A percentile compares a stretch with the other conserved stretches of the same genome.
Evolutionary conservation across 1,284 basidiomycete genomes (phyloP).

Genomic region (Tilletia setariae): DNA sequence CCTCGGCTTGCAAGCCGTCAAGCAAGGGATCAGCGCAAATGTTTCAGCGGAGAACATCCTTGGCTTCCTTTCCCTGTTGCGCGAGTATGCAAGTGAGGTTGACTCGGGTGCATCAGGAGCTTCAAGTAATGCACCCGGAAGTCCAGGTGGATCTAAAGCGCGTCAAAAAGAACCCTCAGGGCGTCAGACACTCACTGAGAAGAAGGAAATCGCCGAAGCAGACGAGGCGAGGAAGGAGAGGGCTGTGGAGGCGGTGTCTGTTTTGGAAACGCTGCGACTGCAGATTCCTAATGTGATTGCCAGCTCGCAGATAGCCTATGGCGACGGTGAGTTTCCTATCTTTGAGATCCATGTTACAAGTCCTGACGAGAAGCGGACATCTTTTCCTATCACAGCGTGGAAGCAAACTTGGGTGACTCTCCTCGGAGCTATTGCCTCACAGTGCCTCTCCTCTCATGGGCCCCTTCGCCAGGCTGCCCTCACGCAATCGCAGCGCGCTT

Average conservation of each 20-base stretch:
- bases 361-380: no score
- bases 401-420: constrained; percentile 75
- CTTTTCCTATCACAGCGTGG: constrained; percentile 60
- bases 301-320: constrained; percentile 14
- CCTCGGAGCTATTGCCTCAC: constrained; percentile 72
- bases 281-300: constrained; percentile 40
- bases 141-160: background rate
- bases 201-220: constrained; percentile 49
- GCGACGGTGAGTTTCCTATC: background rate
- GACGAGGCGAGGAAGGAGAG: constrained; percentile 60
- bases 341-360: background rate
- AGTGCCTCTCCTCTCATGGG: constrained; percentile 78
- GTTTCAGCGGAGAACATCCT: constrained; percentile 75
- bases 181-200: constrained; percentile 45
- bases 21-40: background rate
- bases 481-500: constrained; percentile 76
- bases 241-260: constrained; percentile 76
- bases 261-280: constrained; percentile 59
- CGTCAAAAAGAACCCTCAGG: background rate
- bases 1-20: background rate
- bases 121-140: background rate
- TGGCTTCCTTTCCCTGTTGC: constrained; percentile 75
- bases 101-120: constrained; percentile 21
- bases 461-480: constrained; percentile 83
- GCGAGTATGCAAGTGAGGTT: constrained; percentile 69